phyloP scores from a whole-genome alignment of 371 early-diverging fungal species.

The Thermomucor indicae-seudaticae region DNA sequence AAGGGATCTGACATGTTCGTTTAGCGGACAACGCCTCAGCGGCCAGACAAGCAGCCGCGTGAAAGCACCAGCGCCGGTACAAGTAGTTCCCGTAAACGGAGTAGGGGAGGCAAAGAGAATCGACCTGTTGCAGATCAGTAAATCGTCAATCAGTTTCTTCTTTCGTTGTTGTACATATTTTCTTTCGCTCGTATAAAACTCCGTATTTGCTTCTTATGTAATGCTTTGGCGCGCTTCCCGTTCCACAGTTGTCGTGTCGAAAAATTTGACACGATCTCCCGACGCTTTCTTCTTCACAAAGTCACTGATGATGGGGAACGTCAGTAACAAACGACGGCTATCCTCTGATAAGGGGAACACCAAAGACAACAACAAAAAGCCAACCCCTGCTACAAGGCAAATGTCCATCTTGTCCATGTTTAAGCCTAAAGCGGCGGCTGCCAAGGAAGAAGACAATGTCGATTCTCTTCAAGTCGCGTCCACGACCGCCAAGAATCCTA shows the following conservation, averaged over 20 bases:
- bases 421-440: conserved; percentile 11
- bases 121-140: too few species aligned
- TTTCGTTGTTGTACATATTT: too few species aligned
- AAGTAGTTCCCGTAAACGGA: conserved; percentile 7
- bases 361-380: not conserved
- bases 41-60: conserved; percentile 3
- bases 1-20: not conserved
- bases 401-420: conserved; percentile 31
- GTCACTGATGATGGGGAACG: not conserved
- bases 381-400: conserved; percentile 16
- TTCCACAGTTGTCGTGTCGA: too few species aligned
- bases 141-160: too few species aligned
- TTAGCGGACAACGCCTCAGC: conserved; percentile 9
- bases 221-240: too few species aligned
- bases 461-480: not conserved
- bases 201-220: too few species aligned
- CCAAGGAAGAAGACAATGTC: conserved; percentile 2
- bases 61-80: not conserved
- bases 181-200: too few species aligned
- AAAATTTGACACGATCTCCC: not conserved
- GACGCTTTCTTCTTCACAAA: not conserved
- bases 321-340: not conserved
- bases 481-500: not conserved
- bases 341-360: not conserved
- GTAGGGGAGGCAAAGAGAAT: conserved; percentile 11